Conservation (phyloP, 768 basidiomycete species). For the Boletus rubescentipes region DNA sequence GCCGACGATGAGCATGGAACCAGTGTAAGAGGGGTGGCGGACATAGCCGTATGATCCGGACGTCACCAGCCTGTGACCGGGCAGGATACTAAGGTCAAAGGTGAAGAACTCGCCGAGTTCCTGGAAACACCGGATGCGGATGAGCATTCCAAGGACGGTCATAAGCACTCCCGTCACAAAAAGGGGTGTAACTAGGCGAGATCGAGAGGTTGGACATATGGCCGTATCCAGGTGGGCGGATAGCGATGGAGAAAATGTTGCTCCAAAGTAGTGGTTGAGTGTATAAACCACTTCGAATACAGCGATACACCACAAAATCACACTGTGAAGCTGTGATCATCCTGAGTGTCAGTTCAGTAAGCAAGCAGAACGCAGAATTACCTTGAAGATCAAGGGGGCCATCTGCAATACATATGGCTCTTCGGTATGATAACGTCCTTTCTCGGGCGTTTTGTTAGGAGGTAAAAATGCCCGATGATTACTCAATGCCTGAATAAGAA, state of each 20-base stretch:
- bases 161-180: conserved; percentile 47
- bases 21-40: conserved; percentile 56
- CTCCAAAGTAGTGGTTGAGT: conserved; percentile 28
- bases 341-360: neutral
- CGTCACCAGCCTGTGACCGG: conserved; percentile 50
- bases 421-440: conserved; percentile 53
- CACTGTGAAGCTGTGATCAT: conserved; percentile 44
- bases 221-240: conserved; percentile 34
- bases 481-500: conserved; percentile 47
- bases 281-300: conserved; percentile 49
- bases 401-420: conserved; percentile 53
- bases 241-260: conserved; percentile 34
- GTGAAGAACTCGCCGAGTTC: conserved; percentile 56
- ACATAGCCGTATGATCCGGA: conserved; percentile 50
- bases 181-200: conserved; percentile 37
- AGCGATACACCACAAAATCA: conserved; percentile 50
- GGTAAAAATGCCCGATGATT: conserved; percentile 56
- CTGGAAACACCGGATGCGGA: conserved; percentile 54
- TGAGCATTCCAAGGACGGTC: conserved; percentile 43
- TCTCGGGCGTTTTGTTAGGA: conserved; percentile 52
- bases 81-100: conserved; percentile 56
- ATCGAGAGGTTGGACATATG: conserved; percentile 31
- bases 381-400: conserved; percentile 57
- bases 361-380: conserved; percentile 15
- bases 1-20: conserved; percentile 48